Evolutionary conservation across 2,329 filamentous ascomycete genomes (phyloP), one percentile per base, ranked within the genome.

Genomic region (Aspergillus thermomutatus): DNA sequence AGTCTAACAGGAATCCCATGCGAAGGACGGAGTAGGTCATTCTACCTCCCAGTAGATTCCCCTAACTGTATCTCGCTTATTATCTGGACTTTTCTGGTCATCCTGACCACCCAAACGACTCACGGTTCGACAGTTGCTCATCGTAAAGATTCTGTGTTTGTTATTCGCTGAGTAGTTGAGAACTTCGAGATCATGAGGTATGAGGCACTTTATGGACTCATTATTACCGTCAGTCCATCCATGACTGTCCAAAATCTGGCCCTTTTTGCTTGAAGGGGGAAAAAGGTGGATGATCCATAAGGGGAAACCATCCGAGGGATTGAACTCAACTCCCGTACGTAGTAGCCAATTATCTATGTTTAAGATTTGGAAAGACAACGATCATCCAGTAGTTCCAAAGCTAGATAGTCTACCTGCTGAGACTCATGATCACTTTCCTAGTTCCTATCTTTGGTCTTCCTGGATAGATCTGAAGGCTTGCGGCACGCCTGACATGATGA

Each of bases 401-500:
- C 23, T 46, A n/a, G 8, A 25, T 25, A 14, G 1, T 23, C 43
- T 46, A 26, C 10, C 21, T 46, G 19, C 43, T 46, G 43, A 21
- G 10, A 4, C 23, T 26, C 21, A 23, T 43, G 17, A 8, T 21
- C 21, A 14, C 31, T 14, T 37, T 37, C 31, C 31, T 37, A 37
- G 14, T n/a, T 37, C 14, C 14, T 17, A 14, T 37, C 14, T 37
- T 6, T 3, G 10, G 7, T 26, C 21, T 46, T 26, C 41, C 43
- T 21, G 43, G 23, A 6, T 23, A n/a, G 43, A 9, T 25, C 41
- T 45, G 41, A 19, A 54, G 53, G 61, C 55, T 60, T 59, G 60
- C 58, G 57, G 57, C 51, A 54, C 55, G 52, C 61, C 59, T 64
- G 61, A 65, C 60, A 50, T 50, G 47, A 50, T 53, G 26, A 48